Conservation (phyloP, 108 stramenopile species). For the Chaetoceros muelleri region DNA sequence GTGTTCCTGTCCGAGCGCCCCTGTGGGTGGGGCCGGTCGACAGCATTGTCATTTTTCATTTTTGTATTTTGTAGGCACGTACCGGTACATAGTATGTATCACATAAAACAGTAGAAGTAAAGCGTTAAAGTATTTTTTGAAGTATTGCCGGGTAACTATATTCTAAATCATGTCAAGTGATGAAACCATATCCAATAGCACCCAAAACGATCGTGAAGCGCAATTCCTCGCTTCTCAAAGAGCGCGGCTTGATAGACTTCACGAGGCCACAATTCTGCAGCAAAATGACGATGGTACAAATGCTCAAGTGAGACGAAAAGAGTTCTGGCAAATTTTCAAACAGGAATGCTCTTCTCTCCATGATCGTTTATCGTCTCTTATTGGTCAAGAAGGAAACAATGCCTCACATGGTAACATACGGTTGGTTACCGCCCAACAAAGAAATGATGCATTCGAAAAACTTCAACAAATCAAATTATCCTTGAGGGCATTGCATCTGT, state of each 20-base stretch:
- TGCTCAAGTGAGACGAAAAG: background rate
- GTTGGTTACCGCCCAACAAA: background rate
- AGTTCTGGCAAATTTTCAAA: background rate
- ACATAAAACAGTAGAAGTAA: no score
- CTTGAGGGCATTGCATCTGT: background rate
- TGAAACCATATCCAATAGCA: no score
- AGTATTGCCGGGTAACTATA: no score
- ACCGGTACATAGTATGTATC: no score
- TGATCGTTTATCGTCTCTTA: background rate
- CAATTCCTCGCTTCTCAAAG: background rate
- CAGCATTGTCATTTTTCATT: no score
- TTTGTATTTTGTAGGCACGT: no score
- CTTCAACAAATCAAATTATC: background rate
- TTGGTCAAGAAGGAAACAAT: background rate
- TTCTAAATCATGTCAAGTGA: no score
- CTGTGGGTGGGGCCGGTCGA: no score
- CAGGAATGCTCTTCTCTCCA: background rate
- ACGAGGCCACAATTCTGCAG: background rate
- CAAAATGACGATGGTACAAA: background rate
- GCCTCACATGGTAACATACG: no score
- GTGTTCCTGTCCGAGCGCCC: no score
- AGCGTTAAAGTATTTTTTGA: no score
- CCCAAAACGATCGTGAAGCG: background rate
- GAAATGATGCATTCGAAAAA: background rate
- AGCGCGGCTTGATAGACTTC: background rate